Conservation (phyloP, 257 asterid genomes). For the Penstemon eatonii region DNA sequence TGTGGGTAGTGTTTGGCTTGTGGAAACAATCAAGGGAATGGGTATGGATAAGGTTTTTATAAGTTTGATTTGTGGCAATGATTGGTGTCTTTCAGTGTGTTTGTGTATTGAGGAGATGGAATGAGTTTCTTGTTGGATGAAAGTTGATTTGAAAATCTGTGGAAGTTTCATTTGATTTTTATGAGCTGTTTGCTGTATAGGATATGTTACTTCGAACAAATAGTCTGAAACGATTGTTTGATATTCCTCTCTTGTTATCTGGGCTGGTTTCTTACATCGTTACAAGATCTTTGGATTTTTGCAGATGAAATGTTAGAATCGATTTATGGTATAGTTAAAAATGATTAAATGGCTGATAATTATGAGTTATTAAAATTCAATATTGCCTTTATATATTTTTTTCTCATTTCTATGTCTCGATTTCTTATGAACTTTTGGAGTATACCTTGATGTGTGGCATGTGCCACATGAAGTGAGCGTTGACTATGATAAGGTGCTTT, state of each 20-base stretch:
- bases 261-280: background rate
- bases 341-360: background rate
- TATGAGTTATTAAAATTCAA: background rate
- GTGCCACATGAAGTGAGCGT: background rate
- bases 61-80: background rate
- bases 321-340: background rate
- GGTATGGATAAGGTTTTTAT: background rate
- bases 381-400: background rate
- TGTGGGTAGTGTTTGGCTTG: background rate
- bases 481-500: background rate
- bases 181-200: background rate
- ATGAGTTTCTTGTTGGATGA: background rate
- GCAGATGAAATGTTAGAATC: background rate
- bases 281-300: background rate
- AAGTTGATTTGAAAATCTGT: background rate
- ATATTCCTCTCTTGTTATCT: background rate
- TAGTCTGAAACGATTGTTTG: background rate
- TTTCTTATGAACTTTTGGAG: background rate
- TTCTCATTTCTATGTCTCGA: background rate
- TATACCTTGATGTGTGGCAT: background rate
- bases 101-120: slow-evolving; percentile 11
- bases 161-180: slow-evolving; percentile 1
- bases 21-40: background rate
- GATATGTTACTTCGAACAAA: background rate
- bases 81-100: background rate